Base-by-base conservation (phyloP, 2,329 filamentous ascomycete genomes). In the Apiospora phragmitis region DNA sequence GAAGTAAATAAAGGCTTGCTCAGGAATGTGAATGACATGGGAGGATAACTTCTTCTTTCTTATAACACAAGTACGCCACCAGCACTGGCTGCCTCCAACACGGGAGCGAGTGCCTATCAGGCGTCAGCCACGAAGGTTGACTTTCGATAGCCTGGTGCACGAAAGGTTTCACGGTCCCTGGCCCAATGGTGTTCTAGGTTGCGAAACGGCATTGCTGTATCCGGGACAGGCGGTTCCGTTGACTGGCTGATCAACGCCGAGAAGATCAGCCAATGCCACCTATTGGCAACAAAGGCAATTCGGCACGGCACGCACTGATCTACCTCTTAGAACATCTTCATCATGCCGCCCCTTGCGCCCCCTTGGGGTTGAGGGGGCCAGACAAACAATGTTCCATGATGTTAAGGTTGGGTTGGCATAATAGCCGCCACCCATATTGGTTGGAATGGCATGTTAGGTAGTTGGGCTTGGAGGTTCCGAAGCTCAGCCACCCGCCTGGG, bases 281-380 rank as follows among this genome's bases (percentile, higher is more conserved):
- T 5, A 62, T 62, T 38, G 55, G 29, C 55, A 21, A 62, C 55
- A 14, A 35, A 35, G 55, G 55, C 55, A 62, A 24, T 18, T 38
- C 55, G 55, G 29, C 18, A 62, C 55, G 55, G 29, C 18, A 62
- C 55, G 55, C 55, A 62, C 55, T 62, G 55, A 62, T 62, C 55
- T 62, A n/a, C 55, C 9, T 47, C 43, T 47, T n/a, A 21, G 18
- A n/a, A 6, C 32, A n/a, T 4, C 18, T 7, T 3, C 29, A 35
- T n/a, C 29, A 62, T 62, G 55, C 55, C 55, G 51, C 29, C 29
- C 18, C 51, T 8, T 12, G 26, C 14, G 14, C 5, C 12, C 16
- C 18, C 4, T 14, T 3, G 51, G 51, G 55, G 32, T n/a, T 7
- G 49, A 29, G 49, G 49, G n/a, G 8, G 51, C 55, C 32, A 62